Evolutionary conservation across 306 rosid species (phyloP).

Genomic region (Spatholobus suberectus): DNA sequence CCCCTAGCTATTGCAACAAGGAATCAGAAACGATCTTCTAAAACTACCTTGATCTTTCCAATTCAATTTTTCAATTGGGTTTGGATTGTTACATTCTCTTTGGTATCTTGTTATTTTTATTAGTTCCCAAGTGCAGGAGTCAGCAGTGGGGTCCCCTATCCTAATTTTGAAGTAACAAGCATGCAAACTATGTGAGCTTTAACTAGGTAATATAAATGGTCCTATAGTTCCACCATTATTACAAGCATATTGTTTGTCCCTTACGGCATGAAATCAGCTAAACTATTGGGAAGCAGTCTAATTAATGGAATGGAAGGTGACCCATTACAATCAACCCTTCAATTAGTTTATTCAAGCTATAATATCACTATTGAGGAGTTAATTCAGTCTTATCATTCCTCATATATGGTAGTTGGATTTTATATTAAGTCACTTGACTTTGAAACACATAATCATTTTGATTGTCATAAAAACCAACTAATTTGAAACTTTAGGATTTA

Average conservation of each 20-base stretch:
- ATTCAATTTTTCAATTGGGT: constrained; percentile 38
- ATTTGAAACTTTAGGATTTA: neutral
- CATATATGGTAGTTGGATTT: neutral
- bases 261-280: neutral
- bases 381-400: constrained; percentile 38
- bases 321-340: constrained; percentile 37
- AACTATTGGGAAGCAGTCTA: neutral
- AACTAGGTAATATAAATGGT: neutral
- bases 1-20: constrained; percentile 25
- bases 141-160: constrained; percentile 47
- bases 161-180: constrained; percentile 33
- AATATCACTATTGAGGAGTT: constrained; percentile 33
- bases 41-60: constrained; percentile 59
- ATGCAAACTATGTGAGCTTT: constrained; percentile 42
- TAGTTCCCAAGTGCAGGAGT: constrained; percentile 26
- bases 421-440: neutral
- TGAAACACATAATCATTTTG: neutral
- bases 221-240: constrained; percentile 23
- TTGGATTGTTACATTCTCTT: constrained; percentile 15
- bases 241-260: constrained; percentile 24
- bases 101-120: neutral
- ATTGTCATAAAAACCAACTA: neutral
- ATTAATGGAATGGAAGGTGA: constrained; percentile 44
- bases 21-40: constrained; percentile 41
- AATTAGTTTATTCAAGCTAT: constrained; percentile 20